Evolutionary conservation across 805 yeast species (phyloP), one percentile per base, ranked within the genome.

Genomic region (Nakazawaea sp.): DNA sequence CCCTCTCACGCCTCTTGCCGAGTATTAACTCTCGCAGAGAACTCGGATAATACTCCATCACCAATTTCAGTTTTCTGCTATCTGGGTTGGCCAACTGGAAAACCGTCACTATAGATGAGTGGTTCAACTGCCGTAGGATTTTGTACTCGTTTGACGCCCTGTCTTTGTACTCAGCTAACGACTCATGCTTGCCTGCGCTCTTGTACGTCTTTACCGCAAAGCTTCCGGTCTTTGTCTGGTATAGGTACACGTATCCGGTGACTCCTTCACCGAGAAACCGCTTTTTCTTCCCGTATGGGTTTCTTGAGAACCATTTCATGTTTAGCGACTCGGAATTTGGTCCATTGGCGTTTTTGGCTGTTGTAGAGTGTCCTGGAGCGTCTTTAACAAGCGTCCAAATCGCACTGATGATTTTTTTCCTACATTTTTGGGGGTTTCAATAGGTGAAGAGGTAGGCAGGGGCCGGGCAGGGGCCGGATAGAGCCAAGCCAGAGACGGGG

Each of bases 151-250:
- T 56, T 7, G 49, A 40, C 0, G 65, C 62, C n/a, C 73, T 45
- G 2, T 36, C 45, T 10, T 49, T 45, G 43, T 66, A 70, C 34
- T 68, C 75, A n/a, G 43, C 28, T 25, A 53, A 55, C 2, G 62
- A 41, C 45, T 72, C 75, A 38, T 59, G 46, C 5, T 41, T 38
- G 37, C 72, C 78, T 35, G 50, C 56, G 2, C 53, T 41, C 24
- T 56, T 58, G 50, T 69, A 72, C 1, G 56, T 54, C 48, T 77
- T 76, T 3, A 75, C 58, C 0, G 77, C 82, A 41, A 38, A 53
- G 1, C 27, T 21, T 0, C 45, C 32, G 3, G 32, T 16, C 37
- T 55, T 54, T 26, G 41, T 38, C 18, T 45, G 32, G 30, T 46
- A 48, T 6, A 62, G 50, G n/a, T 56, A 63, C 6, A 62, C 68